These are phyloP conservation scores for Candida rishiriensis DNA, from an alignment of 805 yeast species.

Conservation along the genomic window DNA sequence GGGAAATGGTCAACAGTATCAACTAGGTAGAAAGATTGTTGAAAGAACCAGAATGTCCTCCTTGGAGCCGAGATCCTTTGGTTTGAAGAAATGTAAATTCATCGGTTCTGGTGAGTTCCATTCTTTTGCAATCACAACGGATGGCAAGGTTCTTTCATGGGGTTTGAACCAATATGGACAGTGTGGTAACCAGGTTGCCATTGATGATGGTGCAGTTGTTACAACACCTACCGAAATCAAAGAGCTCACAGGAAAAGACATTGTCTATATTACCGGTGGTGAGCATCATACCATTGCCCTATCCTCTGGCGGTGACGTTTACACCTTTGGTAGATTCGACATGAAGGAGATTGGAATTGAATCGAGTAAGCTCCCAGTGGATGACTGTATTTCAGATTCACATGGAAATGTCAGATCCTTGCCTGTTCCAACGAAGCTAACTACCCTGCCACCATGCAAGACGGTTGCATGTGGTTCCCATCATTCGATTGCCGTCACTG, in stretches of 20 bases:
- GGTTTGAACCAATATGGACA: slow-evolving; percentile 97
- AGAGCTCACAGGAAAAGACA: slow-evolving; percentile 54
- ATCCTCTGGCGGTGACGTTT: slow-evolving; percentile 66
- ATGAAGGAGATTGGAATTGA: slow-evolving; percentile 90
- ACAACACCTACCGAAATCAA: slow-evolving; percentile 70
- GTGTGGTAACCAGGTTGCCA: slow-evolving; percentile 75
- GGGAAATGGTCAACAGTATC: slow-evolving; percentile 96
- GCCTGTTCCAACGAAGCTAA: slow-evolving; percentile 75
- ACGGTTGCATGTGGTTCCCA: slow-evolving; percentile 82
- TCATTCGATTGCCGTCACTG: slow-evolving; percentile 82
- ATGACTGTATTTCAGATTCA: slow-evolving; percentile 65
- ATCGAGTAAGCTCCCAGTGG: slow-evolving; percentile 59
- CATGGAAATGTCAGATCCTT: slow-evolving; percentile 80
- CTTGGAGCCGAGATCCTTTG: slow-evolving; percentile 78
- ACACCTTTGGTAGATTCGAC: slow-evolving; percentile 86
- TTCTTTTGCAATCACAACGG: slow-evolving; percentile 81
- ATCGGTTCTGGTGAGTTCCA: slow-evolving; percentile 95
- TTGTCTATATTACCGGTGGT: slow-evolving; percentile 76
- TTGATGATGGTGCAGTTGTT: slow-evolving; percentile 83
- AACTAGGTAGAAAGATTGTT: slow-evolving; percentile 80
- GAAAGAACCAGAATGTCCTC: slow-evolving; percentile 74
- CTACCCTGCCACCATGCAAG: slow-evolving; percentile 52
- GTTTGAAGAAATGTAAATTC: slow-evolving; percentile 69
- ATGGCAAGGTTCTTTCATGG: slow-evolving; percentile 78
- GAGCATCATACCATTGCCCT: slow-evolving; percentile 90